Evolutionary conservation across 129 eudicot species (phyloP).

Genomic region (Oenanthe sinensis): DNA sequence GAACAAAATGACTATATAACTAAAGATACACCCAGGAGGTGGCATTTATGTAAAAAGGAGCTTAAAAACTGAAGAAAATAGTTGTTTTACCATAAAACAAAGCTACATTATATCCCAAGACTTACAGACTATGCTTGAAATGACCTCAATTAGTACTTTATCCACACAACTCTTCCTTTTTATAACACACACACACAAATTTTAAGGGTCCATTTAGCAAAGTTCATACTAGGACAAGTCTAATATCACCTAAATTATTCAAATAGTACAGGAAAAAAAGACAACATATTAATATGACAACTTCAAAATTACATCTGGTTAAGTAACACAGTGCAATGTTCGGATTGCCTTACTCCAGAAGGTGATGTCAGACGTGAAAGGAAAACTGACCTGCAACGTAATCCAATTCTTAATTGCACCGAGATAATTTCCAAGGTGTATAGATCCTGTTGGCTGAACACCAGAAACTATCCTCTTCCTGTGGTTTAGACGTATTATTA

Average conservation of each 20-base stretch:
- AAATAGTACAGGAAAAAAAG: background rate
- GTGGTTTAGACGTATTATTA: background rate
- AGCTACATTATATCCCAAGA: background rate
- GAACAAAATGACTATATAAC: background rate
- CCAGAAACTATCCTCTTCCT: constrained; percentile 95
- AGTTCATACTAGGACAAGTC: background rate
- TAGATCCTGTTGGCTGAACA: constrained; percentile 92
- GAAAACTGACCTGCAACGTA: constrained; percentile 53
- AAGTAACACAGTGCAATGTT: background rate
- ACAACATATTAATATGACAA: background rate
- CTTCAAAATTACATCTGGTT: background rate
- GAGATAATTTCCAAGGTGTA: constrained; percentile 97
- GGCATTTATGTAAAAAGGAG: background rate
- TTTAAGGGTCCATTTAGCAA: background rate
- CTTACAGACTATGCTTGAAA: background rate
- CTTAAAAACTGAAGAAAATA: background rate
- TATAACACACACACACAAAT: background rate
- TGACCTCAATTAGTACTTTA: background rate
- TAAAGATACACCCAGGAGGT: background rate
- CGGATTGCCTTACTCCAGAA: background rate
- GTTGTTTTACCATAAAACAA: background rate
- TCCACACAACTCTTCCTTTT: background rate
- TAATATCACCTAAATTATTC: background rate
- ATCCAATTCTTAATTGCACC: constrained; percentile 97
- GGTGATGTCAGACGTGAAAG: background rate